Percentiles rank a stretch among this genome's conserved stretches.
Conservation (phyloP, 768 basidiomycete species). For the Panaeolus papilionaceus region DNA sequence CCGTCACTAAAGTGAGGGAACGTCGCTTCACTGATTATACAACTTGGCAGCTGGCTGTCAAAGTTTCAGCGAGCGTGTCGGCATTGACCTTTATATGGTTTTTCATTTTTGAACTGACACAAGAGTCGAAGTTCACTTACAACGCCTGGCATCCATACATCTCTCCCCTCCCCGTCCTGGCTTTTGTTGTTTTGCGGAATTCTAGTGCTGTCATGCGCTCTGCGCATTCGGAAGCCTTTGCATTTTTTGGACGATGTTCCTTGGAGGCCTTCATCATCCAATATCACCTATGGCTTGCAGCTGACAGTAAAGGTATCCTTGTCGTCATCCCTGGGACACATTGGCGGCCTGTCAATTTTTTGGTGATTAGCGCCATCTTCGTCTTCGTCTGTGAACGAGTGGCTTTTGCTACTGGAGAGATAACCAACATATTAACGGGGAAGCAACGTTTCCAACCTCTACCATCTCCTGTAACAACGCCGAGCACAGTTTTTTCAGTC, state of each 20-base stretch:
- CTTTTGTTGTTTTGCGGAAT: constrained; percentile 80
- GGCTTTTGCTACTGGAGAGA: constrained; percentile 73
- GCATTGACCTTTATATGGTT: constrained; percentile 71
- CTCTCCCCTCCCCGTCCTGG: constrained; percentile 80
- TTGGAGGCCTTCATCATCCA: constrained; percentile 93
- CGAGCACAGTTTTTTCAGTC: constrained; percentile 28
- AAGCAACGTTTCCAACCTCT: constrained; percentile 27
- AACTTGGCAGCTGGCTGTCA: constrained; percentile 64
- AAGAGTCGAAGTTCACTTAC: constrained; percentile 84
- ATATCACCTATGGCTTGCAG: constrained; percentile 87
- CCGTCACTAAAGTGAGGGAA: constrained; percentile 78
- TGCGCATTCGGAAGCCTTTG: constrained; percentile 69
- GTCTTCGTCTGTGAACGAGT: constrained; percentile 81
- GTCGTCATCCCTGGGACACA: constrained; percentile 76
- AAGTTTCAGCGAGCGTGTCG: constrained; percentile 55
- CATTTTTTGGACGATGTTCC: constrained; percentile 86
- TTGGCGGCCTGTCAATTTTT: constrained; percentile 80
- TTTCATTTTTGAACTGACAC: constrained; percentile 79
- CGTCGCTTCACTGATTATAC: constrained; percentile 70
- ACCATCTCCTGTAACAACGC: constrained; percentile 29
- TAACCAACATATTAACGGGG: constrained; percentile 67
- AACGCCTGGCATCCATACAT: constrained; percentile 86
- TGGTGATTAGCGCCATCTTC: constrained; percentile 79
- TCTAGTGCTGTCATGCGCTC: constrained; percentile 75
- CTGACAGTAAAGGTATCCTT: constrained; percentile 82